Conservation (phyloP, 208 protist species). For the Trypanosoma vivax region DNA sequence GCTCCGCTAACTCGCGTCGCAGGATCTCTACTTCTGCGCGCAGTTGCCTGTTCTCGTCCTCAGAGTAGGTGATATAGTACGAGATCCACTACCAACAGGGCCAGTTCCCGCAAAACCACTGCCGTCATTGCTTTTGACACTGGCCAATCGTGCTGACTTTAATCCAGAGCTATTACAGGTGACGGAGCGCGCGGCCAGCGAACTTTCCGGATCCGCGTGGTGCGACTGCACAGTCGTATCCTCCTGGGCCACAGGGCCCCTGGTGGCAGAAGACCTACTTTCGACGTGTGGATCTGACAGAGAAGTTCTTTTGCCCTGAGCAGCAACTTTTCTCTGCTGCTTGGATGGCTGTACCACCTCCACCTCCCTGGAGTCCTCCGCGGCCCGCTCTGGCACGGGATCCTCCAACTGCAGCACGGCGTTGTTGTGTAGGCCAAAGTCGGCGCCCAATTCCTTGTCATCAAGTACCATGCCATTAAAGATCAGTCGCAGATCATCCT, state of each 20-base stretch:
- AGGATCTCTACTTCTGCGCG: slow-evolving; percentile 29
- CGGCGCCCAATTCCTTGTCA: slow-evolving; percentile 54
- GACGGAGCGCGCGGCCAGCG: background rate
- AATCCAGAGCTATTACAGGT: background rate
- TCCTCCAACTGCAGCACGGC: slow-evolving; percentile 29
- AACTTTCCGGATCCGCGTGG: slow-evolving; percentile 8
- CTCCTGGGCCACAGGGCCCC: background rate
- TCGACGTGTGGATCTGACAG: too few relatives aligned
- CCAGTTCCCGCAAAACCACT: background rate
- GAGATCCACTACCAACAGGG: too few relatives aligned
- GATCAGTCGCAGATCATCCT: slow-evolving; percentile 42
- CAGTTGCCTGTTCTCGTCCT: slow-evolving; percentile 27
- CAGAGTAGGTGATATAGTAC: too few relatives aligned
- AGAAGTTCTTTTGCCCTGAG: too few relatives aligned
- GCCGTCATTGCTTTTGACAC: background rate
- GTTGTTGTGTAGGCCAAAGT: slow-evolving; percentile 55
- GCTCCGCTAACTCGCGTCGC: slow-evolving; percentile 15
- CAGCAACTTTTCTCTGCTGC: too few relatives aligned
- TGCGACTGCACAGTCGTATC: background rate
- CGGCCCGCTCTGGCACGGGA: too few relatives aligned
- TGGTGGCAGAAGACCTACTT: too few relatives aligned
- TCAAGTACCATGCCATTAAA: slow-evolving; percentile 28
- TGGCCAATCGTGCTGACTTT: too few relatives aligned
- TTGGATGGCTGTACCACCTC: too few relatives aligned
- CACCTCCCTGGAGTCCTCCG: too few relatives aligned